Evolutionary conservation across 2,329 filamentous ascomycete genomes (phyloP).

Genomic region (Ophiostoma novo-ulmi): DNA sequence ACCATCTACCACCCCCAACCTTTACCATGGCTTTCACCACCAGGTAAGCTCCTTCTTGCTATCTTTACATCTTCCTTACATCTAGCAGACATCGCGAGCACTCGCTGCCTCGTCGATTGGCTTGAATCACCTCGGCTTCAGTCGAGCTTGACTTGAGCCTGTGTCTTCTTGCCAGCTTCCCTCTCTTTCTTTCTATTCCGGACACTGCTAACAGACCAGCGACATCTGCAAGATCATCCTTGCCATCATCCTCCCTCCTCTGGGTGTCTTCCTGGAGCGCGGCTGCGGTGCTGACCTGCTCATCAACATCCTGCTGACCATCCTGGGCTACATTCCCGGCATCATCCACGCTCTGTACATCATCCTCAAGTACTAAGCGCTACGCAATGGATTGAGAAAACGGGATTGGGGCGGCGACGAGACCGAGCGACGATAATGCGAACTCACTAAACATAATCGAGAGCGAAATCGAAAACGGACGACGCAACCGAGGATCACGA

Average conservation of each 20-base stretch:
- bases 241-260: constrained; percentile 81
- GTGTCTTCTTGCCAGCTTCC: too few species aligned
- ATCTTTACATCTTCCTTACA: neutral
- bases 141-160: neutral
- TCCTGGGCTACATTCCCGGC: constrained; percentile 66
- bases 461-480: neutral
- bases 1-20: neutral
- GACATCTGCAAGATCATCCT: constrained; percentile 69
- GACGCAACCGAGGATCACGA: neutral
- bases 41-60: constrained; percentile 42
- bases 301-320: constrained; percentile 88
- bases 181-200: too few species aligned
- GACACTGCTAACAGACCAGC: constrained; percentile 27
- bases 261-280: constrained; percentile 91
- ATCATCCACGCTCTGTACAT: constrained; percentile 95
- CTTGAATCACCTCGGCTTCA: neutral
- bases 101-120: too few species aligned
- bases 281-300: constrained; percentile 81
- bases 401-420: neutral
- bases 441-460: neutral
- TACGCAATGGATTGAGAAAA: neutral
- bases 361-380: constrained; percentile 73
- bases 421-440: neutral
- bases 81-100: neutral
- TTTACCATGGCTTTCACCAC: constrained; percentile 55